A percentile compares a stretch with the other conserved stretches of the same genome.
These are phyloP conservation scores for Houttuynia cordata DNA, from an alignment of 164 flowering plant species.

Conservation along the genomic window DNA sequence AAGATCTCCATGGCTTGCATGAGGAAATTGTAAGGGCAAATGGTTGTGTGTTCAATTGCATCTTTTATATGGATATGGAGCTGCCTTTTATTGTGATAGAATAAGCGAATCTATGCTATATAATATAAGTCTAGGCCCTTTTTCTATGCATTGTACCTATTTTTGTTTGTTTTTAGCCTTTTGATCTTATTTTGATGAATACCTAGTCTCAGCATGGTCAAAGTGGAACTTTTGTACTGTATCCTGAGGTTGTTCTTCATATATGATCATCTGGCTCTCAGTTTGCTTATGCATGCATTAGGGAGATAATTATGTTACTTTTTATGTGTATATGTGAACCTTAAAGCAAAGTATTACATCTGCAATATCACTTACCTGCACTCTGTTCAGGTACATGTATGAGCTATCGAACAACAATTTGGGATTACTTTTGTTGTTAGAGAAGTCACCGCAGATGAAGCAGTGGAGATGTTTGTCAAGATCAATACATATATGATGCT, in stretches of 20 bases:
- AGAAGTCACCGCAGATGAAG: constrained; percentile 37
- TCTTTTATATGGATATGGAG: background rate
- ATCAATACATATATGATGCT: constrained; percentile 24
- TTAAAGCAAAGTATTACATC: too few relatives aligned
- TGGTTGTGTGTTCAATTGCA: too few relatives aligned
- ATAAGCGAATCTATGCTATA: too few relatives aligned
- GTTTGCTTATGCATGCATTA: too few relatives aligned
- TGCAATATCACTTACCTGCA: too few relatives aligned
- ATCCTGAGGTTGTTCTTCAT: too few relatives aligned
- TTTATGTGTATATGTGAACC: too few relatives aligned
- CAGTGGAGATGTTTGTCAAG: constrained; percentile 62
- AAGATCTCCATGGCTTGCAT: background rate
- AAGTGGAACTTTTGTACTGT: too few relatives aligned
- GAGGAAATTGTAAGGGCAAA: background rate
- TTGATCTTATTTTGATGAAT: background rate
- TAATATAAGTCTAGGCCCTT: background rate
- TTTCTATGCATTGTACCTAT: background rate
- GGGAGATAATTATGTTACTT: too few relatives aligned
- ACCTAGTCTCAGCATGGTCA: too few relatives aligned
- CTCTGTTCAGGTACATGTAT: constrained; percentile 69
- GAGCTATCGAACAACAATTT: constrained; percentile 45
- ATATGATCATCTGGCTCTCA: too few relatives aligned
- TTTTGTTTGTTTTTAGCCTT: background rate
- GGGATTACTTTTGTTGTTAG: constrained; percentile 71
- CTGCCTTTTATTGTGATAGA: too few relatives aligned